These are phyloP conservation scores for Uncinocarpus reesii DNA, from an alignment of 2,329 filamentous ascomycete genomes.

Conservation along the genomic window DNA sequence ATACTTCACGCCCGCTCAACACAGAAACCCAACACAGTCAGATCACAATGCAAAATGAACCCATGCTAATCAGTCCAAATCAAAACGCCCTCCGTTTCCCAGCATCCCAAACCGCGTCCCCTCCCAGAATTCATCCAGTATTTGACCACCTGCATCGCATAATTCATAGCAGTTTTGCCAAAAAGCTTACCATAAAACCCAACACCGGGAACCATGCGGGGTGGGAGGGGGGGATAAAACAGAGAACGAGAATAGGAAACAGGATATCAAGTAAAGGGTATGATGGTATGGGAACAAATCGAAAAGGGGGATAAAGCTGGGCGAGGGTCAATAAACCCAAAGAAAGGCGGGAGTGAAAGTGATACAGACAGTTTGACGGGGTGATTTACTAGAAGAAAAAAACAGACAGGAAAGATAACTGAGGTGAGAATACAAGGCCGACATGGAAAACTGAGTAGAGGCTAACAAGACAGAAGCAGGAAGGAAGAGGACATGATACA, in stretches of 20 bases:
- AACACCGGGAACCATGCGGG: constrained; percentile 5
- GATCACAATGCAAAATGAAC: neutral
- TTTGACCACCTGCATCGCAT: too few relatives aligned
- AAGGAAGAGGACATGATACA: neutral
- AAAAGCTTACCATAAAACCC: constrained; percentile 1
- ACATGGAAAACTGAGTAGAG: neutral
- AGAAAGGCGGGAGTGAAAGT: neutral
- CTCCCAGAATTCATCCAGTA: constrained; percentile 3
- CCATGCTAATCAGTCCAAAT: neutral
- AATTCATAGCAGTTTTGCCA: neutral
- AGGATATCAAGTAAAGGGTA: neutral
- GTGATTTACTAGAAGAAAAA: neutral
- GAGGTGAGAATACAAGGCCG: neutral
- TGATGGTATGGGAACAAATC: too few relatives aligned
- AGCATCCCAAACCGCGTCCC: neutral
- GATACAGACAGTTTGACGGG: neutral
- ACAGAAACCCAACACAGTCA: neutral
- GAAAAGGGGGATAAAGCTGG: neutral
- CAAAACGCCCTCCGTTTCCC: neutral
- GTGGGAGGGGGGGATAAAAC: neutral
- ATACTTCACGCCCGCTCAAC: too few relatives aligned
- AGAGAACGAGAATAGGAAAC: neutral
- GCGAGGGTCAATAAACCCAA: neutral
- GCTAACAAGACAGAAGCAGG: neutral
- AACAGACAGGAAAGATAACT: neutral